Percentiles rank a stretch among this genome's conserved stretches.
Conservation (phyloP, 441 rosid genomes). For the Mallotus repandus region DNA sequence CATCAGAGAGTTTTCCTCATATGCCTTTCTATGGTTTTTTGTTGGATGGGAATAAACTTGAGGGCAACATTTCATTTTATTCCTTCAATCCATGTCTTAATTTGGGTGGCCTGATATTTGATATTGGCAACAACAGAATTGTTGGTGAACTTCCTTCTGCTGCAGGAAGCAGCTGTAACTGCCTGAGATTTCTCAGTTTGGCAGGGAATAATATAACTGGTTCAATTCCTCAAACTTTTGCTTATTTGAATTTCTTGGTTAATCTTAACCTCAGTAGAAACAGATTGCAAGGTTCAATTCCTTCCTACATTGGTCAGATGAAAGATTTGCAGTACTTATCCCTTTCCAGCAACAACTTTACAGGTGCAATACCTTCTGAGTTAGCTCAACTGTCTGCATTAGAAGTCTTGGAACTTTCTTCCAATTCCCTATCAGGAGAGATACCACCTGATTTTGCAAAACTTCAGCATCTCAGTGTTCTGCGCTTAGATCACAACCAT, state of each 20-base stretch:
- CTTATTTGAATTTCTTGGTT: slow-evolving; percentile 24
- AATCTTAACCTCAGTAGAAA: slow-evolving; percentile 41
- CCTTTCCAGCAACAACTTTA: slow-evolving; percentile 37
- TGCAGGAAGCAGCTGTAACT: slow-evolving; percentile 37
- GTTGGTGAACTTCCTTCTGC: slow-evolving; percentile 40
- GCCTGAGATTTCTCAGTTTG: slow-evolving; percentile 40
- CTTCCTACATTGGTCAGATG: slow-evolving; percentile 30
- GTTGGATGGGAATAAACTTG: slow-evolving; percentile 36
- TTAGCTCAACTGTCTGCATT: slow-evolving; percentile 33
- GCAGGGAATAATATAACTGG: slow-evolving; percentile 39
- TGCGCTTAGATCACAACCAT: slow-evolving; percentile 38
- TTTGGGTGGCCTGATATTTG: slow-evolving; percentile 36
- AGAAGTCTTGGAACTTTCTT: slow-evolving; percentile 45
- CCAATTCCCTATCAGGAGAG: slow-evolving; percentile 41
- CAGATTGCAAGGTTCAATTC: slow-evolving; percentile 39
- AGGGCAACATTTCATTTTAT: slow-evolving; percentile 38
- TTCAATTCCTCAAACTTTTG: slow-evolving; percentile 33
- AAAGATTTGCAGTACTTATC: slow-evolving; percentile 37
- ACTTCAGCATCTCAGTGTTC: slow-evolving; percentile 34
- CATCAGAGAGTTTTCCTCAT: slow-evolving; percentile 23
- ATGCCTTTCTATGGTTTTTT: slow-evolving; percentile 40
- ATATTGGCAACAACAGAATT: slow-evolving; percentile 38
- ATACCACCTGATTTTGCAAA: slow-evolving; percentile 35
- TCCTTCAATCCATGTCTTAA: slow-evolving; percentile 39
- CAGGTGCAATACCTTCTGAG: slow-evolving; percentile 37